Evolutionary conservation across 768 basidiomycete species (phyloP), one percentile per base, ranked within the genome.

Genomic region (Boletus insuetus): DNA sequence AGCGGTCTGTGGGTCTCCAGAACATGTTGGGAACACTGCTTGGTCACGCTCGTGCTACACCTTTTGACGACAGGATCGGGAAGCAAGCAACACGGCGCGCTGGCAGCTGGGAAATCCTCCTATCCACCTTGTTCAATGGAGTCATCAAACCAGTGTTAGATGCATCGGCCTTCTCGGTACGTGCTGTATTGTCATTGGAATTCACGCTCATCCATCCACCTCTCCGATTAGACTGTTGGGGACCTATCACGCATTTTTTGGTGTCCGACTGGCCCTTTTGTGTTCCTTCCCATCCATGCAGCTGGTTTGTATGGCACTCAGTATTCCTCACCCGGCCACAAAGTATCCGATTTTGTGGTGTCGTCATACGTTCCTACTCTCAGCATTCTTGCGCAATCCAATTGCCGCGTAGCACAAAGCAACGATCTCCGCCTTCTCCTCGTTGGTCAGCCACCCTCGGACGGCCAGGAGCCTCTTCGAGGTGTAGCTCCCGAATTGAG

Each of bases 401-500:
- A 26, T 11, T 29, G 16, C 14, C 9, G 41, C 17, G 20, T 29
- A 4, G 7, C 4, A 26, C 20, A 43, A n/a, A 22, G 10, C 11
- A 13, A n/a, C 2, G 19, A 34, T 12, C 29, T 45, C 44, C 29
- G 29, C 34, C 34, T 22, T 2, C 46, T 48, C 9, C 3, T 6
- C 6, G 34, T 68, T 11, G 17, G 43, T 5, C 60, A 64, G 35
- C 59, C 63, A 7, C 17, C 44, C 0, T 51, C 67, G 5, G 60
- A 56, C 17, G 60, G 59, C 2, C 46, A 41, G 10, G 4, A 1
- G 4, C 38, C 39, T 20, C 53, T 69, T 5, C 61, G 54, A 3
- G 56, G 55, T 22, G 44, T 57, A 6, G 46, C 58, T n/a, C 55
- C 58, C 2, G 54, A 53, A 61, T 61, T 51, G 70, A 61, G 40